Conservation (phyloP, 2,329 filamentous ascomycete species). For the Celoporthe dispersa region DNA sequence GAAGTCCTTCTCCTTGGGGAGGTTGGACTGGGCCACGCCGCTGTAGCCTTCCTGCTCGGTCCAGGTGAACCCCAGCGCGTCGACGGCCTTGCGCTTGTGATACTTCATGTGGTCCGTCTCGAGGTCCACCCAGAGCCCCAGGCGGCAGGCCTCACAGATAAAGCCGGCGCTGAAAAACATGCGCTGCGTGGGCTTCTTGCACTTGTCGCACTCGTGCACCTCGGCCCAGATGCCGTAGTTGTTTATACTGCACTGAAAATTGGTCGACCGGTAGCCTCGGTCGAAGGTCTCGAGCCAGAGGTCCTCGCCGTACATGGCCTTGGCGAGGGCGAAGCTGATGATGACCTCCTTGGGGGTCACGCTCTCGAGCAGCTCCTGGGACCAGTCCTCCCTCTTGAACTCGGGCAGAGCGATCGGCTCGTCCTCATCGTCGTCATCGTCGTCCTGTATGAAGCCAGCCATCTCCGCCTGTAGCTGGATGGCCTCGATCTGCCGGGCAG, state of each 20-base stretch:
- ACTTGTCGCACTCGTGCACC: neutral
- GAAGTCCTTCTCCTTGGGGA: conserved; percentile 6
- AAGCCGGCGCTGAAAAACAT: conserved; percentile 15
- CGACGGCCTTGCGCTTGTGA: neutral
- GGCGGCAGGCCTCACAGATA: conserved; percentile 22
- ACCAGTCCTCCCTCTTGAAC: neutral
- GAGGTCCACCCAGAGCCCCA: neutral
- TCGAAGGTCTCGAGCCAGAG: conserved; percentile 20
- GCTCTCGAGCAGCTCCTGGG: neutral
- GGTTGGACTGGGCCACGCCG: conserved; percentile 12
- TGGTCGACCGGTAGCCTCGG: conserved; percentile 12
- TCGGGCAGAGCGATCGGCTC: neutral
- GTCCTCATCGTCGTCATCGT: neutral
- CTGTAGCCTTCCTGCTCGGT: neutral
- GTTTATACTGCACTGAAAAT: neutral
- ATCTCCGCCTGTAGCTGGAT: neutral
- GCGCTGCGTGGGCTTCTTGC: conserved; percentile 4
- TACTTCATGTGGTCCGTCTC: conserved; percentile 20
- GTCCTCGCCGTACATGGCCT: conserved; percentile 21
- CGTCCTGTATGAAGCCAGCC: neutral
- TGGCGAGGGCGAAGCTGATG: conserved; percentile 13
- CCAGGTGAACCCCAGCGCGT: conserved; percentile 9
- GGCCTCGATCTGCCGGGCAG: neutral
- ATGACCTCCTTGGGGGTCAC: conserved; percentile 7
- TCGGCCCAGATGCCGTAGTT: conserved; percentile 20